phyloP scores from a whole-genome alignment of 225 moss, liverwort and hornwort genomes.

The Physcomitrium patens region DNA sequence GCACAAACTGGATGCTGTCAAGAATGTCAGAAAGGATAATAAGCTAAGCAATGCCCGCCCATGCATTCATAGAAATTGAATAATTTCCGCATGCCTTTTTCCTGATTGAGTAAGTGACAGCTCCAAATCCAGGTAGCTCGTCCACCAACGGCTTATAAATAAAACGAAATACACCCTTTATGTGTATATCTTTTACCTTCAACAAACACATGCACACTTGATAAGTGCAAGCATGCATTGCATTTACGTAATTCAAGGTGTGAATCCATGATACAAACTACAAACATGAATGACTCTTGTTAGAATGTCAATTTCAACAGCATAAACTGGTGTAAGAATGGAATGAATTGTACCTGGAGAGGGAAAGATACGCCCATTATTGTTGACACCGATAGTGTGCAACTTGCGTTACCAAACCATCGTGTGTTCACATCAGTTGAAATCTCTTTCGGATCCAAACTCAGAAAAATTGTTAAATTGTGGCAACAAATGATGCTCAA shows the following conservation, averaged over 20 bases:
- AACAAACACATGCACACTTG: constrained; percentile 5
- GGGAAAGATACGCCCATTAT: constrained; percentile 80
- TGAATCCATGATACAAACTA: not conserved
- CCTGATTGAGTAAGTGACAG: constrained; percentile 79
- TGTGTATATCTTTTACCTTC: constrained; percentile 56
- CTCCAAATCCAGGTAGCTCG: constrained; percentile 91
- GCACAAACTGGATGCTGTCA: not conserved
- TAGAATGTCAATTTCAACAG: not conserved
- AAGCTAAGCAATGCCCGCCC: not conserved
- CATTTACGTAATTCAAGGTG: no score
- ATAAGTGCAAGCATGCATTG: not conserved
- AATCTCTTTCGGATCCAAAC: constrained; percentile 66
- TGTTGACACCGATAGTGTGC: constrained; percentile 76
- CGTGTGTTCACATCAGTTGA: constrained; percentile 75
- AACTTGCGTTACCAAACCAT: constrained; percentile 94
- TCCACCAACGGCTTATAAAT: constrained; percentile 93
- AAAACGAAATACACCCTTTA: constrained; percentile 54
- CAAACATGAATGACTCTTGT: not conserved
- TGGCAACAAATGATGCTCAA: not conserved
- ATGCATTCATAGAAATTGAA: constrained; percentile 1
- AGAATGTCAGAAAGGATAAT: constrained; percentile 11
- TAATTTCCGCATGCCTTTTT: constrained; percentile 61
- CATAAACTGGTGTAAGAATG: not conserved
- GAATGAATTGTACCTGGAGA: constrained; percentile 57
- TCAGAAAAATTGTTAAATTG: constrained; percentile 71